Conservation (phyloP, 1,284 basidiomycete species). For the Melampsora occidentalis region DNA sequence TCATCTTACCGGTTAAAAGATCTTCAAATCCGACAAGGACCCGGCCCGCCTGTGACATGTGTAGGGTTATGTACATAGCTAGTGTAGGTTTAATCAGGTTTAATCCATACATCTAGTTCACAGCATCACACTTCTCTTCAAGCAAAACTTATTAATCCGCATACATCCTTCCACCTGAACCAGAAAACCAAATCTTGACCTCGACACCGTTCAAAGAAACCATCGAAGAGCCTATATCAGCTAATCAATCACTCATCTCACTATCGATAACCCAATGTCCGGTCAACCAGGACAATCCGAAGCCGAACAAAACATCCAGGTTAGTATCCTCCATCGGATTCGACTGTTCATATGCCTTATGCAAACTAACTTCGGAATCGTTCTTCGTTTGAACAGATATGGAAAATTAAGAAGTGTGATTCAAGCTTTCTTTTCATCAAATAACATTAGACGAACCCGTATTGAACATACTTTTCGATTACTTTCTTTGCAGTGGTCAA, state of each 20-base stretch:
- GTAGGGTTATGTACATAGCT: too few relatives aligned
- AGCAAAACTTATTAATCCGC: too few relatives aligned
- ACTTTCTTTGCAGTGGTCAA: constrained; percentile 63
- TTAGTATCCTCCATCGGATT: constrained; percentile 5
- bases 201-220: too few relatives aligned
- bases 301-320: constrained; percentile 42
- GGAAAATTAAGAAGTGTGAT: constrained; percentile 89
- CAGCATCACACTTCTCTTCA: too few relatives aligned
- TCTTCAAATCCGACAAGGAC: too few relatives aligned
- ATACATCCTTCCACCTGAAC: too few relatives aligned
- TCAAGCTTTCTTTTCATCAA: constrained; percentile 48
- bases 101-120: neutral
- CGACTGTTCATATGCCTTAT: neutral
- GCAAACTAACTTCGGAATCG: neutral
- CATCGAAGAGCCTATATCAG: too few relatives aligned
- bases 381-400: constrained; percentile 54
- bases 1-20: too few relatives aligned
- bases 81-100: constrained; percentile 16
- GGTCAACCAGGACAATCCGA: constrained; percentile 33
- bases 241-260: too few relatives aligned
- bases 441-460: neutral
- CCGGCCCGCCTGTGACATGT: too few relatives aligned
- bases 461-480: neutral
- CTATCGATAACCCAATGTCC: constrained; percentile 20
- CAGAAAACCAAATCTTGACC: too few relatives aligned